Evolutionary conservation across 129 eudicot genomes (phyloP), one percentile per base, ranked within the genome.

Genomic region (Tanacetum coccineum): DNA sequence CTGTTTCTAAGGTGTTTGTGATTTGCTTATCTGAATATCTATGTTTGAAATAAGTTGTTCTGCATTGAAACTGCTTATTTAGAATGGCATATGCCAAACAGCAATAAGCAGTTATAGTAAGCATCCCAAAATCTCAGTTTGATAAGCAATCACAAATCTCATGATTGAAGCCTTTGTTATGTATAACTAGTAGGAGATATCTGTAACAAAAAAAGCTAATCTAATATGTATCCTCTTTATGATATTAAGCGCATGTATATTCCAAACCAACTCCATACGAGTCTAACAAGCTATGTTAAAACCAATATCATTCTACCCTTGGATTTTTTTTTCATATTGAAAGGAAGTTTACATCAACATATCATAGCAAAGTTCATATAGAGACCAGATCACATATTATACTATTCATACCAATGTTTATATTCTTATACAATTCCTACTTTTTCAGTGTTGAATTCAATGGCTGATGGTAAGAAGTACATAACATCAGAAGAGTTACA

Each of bases 401-500:
- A 9, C 66, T 61, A 15, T 28, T 58, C 9, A 28, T 28, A 9
- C 60, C 9, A 50, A 66, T 50, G 12, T 11, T n/a, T n/a, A 13
- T 26, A 1, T 50, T 10, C 4, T 13, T 15, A 20, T 10, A 36
- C 13, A 4, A 13, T 48, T 62, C 40, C 51, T 44, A 67, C 15
- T 32, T 67, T 62, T 74, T 57, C 76, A 80, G 83, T 59, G 60
- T 42, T 73, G 56, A 25, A 67, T 62, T 52, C 74, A 57, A 75
- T 84, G 85, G 80, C 58, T 18, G 83, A 71, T 52, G 77, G 75
- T 20, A 86, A 84, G 91, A 88, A 82, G 42, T 88, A 85, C 80
- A 88, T 92, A 52, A 74, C 96, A 26, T 53, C 77, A 13, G 96
- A 83, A 45, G 98, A 92, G 67, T 66, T 92, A 59, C 68, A 75